Conservation (phyloP, 176 grass and related monocot species). For the Phoenix dactylifera region DNA sequence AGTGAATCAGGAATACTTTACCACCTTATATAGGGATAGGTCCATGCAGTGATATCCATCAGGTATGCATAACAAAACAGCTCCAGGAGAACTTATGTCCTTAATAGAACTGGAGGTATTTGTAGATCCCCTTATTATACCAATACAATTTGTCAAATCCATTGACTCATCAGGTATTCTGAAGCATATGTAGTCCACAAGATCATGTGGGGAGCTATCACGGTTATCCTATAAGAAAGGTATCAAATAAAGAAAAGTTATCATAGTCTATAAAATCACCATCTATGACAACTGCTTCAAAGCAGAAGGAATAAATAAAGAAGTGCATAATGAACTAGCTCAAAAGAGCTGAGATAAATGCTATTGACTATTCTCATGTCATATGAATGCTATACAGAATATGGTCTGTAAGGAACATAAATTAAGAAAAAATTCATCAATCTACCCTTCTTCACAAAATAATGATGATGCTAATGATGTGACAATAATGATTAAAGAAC, state of each 20-base stretch:
- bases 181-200: constrained; percentile 68
- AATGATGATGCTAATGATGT: no score
- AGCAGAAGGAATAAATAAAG: no score
- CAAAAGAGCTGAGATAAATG: no score
- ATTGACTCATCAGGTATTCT: constrained; percentile 74
- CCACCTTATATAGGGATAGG: constrained; percentile 86
- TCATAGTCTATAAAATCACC: no score
- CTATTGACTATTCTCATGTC: no score
- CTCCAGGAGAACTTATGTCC: constrained; percentile 25
- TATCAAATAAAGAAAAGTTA: background rate
- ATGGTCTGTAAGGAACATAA: no score
- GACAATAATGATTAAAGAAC: no score
- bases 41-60: constrained; percentile 75
- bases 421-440: no score
- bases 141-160: constrained; percentile 66
- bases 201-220: constrained; percentile 24
- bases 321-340: no score
- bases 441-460: no score
- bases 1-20: constrained; percentile 3
- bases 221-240: constrained; percentile 40
- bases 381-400: no score
- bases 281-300: no score
- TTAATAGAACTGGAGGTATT: constrained; percentile 27
- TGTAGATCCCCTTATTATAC: constrained; percentile 56
- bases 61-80: constrained; percentile 67